These are phyloP conservation scores for Brassica cretica DNA, from an alignment of 345 rosid genomes.

Conservation along the genomic window DNA sequence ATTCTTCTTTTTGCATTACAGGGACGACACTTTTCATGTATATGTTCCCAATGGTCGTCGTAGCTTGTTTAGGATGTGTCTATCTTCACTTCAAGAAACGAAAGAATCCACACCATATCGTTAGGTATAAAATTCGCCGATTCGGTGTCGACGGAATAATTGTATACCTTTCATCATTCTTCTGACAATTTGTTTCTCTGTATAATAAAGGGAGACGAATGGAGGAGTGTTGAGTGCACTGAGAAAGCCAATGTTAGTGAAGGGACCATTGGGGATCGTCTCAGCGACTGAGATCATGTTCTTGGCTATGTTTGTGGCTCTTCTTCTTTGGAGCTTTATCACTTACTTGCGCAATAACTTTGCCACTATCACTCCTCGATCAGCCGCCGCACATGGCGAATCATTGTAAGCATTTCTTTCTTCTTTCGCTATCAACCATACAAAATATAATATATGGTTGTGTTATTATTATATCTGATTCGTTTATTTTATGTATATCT, in stretches of 20 bases:
- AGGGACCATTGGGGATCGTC: slow-evolving; percentile 85
- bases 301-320: slow-evolving; percentile 65
- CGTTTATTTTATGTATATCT: not conserved
- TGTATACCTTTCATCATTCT: not conserved
- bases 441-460: not conserved
- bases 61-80: slow-evolving; percentile 55
- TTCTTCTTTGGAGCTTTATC: slow-evolving; percentile 62
- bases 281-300: slow-evolving; percentile 61
- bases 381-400: slow-evolving; percentile 42
- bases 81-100: slow-evolving; percentile 54
- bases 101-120: not conserved
- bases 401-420: slow-evolving; percentile 47
- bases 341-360: slow-evolving; percentile 49
- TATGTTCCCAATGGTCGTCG: slow-evolving; percentile 61
- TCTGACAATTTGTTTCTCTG: not conserved
- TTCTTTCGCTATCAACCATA: slow-evolving; percentile 7
- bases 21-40: slow-evolving; percentile 51
- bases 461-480: not conserved
- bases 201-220: slow-evolving; percentile 19
- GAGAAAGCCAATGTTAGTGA: slow-evolving; percentile 65
- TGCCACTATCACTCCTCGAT: slow-evolving; percentile 43
- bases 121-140: not conserved
- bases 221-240: slow-evolving; percentile 25
- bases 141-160: not conserved
- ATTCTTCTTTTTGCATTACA: slow-evolving; percentile 22